Evolutionary conservation across 2,329 filamentous ascomycete genomes (phyloP).

Genomic region (Gnomoniopsis sp.): DNA sequence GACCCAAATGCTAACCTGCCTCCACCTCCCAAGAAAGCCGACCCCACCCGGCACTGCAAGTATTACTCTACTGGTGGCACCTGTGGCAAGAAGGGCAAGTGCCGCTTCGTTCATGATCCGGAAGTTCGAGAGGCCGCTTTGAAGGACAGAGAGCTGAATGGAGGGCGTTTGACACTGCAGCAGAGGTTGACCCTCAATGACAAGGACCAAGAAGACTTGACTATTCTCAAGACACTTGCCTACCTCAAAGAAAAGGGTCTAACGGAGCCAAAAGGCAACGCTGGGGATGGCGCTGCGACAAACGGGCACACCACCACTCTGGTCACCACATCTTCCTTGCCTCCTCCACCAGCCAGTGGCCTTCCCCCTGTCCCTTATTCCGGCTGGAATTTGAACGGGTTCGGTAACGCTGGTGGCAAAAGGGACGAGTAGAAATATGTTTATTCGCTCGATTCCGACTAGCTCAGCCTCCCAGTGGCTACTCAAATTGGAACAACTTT

Average conservation of each 20-base stretch:
- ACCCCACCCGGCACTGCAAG: constrained; percentile 65
- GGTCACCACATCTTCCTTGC: constrained; percentile 18
- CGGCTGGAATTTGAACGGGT: constrained; percentile 37
- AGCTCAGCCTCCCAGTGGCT: no score
- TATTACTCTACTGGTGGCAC: constrained; percentile 67
- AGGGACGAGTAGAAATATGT: constrained; percentile 3
- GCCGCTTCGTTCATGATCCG: constrained; percentile 67
- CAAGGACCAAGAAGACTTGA: constrained; percentile 65
- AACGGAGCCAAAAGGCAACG: constrained; percentile 35
- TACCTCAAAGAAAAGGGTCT: constrained; percentile 61
- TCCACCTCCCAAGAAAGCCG: constrained; percentile 53
- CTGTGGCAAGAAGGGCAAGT: constrained; percentile 72
- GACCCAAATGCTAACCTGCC: constrained; percentile 32
- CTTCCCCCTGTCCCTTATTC: constrained; percentile 32
- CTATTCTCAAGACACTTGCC: constrained; percentile 63
- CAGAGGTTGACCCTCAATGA: constrained; percentile 65
- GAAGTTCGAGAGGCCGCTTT: constrained; percentile 61
- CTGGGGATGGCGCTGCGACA: constrained; percentile 18
- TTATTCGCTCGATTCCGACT: no score
- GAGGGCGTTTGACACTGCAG: constrained; percentile 62
- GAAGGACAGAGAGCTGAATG: constrained; percentile 61
- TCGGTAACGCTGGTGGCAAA: constrained; percentile 37
- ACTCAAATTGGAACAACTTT: no score
- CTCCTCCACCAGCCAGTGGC: constrained; percentile 26
- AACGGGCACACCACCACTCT: constrained; percentile 21